Evolutionary conservation across 208 protist species (phyloP).

Genomic region (Leishmania guyanensis): DNA sequence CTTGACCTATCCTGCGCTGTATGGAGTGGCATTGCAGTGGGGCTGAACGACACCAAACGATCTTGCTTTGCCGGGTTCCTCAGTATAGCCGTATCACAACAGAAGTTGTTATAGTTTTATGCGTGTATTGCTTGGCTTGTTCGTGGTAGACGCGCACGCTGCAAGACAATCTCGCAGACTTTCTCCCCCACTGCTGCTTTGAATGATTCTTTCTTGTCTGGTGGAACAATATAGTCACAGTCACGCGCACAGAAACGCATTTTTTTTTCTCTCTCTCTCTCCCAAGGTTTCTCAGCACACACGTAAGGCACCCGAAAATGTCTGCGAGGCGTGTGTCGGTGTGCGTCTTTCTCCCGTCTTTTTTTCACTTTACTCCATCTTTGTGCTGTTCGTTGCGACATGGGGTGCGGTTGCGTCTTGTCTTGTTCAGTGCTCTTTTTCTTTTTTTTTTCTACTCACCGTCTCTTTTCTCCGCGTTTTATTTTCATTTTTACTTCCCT

Average conservation of each 20-base stretch:
- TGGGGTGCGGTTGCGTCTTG: not conserved
- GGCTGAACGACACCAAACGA: too few relatives aligned
- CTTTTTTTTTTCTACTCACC: not conserved
- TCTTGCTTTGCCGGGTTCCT: too few relatives aligned
- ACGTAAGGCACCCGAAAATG: not conserved
- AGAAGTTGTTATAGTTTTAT: not conserved
- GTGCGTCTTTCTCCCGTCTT: not conserved
- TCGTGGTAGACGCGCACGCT: not conserved
- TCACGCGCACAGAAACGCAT: not conserved
- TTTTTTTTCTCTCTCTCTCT: not conserved
- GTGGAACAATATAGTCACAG: not conserved
- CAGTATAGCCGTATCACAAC: not conserved
- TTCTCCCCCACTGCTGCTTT: not conserved
- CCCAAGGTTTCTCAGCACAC: not conserved
- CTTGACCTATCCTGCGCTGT: too few relatives aligned
- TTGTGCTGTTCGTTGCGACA: not conserved
- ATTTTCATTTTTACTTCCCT: not conserved
- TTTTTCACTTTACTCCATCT: not conserved
- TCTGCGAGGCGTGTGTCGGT: not conserved
- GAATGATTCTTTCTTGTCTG: not conserved
- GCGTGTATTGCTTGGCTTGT: not conserved
- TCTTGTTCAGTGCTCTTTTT: not conserved
- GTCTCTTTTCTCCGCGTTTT: not conserved
- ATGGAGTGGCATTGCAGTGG: too few relatives aligned
- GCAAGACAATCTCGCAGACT: too few relatives aligned